These are phyloP conservation scores for Fusarium praegraminearum DNA, from an alignment of 2,329 filamentous ascomycete species.

Conservation along the genomic window DNA sequence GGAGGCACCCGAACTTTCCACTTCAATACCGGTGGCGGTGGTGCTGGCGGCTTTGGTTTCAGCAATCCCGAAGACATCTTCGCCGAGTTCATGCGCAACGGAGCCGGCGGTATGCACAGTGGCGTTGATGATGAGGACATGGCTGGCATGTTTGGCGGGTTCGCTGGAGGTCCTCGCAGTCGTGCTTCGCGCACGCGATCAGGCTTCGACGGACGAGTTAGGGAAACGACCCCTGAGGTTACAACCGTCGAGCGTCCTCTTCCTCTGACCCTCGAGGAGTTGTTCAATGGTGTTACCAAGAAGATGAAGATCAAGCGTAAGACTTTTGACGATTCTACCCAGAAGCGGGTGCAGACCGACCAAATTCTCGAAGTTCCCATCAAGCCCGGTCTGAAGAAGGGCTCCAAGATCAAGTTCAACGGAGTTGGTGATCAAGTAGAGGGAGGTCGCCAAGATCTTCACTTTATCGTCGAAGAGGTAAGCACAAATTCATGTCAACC, in stretches of 20 bases:
- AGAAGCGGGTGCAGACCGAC: slow-evolving; percentile 88
- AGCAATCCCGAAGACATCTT: slow-evolving; percentile 88
- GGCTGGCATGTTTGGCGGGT: slow-evolving; percentile 67
- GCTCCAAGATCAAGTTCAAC: slow-evolving; percentile 98
- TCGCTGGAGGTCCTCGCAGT: slow-evolving; percentile 56
- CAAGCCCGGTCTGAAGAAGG: slow-evolving; percentile 94
- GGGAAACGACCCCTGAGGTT: slow-evolving; percentile 77
- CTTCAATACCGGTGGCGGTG: slow-evolving; percentile 69
- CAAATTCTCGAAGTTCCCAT: slow-evolving; percentile 94
- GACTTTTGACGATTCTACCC: slow-evolving; percentile 81
- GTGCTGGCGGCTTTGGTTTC: slow-evolving; percentile 79
- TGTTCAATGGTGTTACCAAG: slow-evolving; percentile 89
- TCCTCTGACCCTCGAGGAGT: slow-evolving; percentile 85
- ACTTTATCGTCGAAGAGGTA: slow-evolving; percentile 96
- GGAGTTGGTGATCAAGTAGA: slow-evolving; percentile 98
- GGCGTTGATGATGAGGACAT: slow-evolving; percentile 61
- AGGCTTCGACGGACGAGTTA: slow-evolving; percentile 49
- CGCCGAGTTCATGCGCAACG: slow-evolving; percentile 78
- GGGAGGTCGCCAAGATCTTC: slow-evolving; percentile 92
- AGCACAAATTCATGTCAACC: slow-evolving; percentile 48
- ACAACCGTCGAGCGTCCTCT: slow-evolving; percentile 90
- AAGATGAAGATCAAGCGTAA: slow-evolving; percentile 99
- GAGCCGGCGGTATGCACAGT: slow-evolving; percentile 56
- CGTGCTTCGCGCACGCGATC: slow-evolving; percentile 59
- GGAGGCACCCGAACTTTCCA: slow-evolving; percentile 69